Conservation (phyloP, 805 yeast species). For the Metschnikowia bowlesiae region DNA sequence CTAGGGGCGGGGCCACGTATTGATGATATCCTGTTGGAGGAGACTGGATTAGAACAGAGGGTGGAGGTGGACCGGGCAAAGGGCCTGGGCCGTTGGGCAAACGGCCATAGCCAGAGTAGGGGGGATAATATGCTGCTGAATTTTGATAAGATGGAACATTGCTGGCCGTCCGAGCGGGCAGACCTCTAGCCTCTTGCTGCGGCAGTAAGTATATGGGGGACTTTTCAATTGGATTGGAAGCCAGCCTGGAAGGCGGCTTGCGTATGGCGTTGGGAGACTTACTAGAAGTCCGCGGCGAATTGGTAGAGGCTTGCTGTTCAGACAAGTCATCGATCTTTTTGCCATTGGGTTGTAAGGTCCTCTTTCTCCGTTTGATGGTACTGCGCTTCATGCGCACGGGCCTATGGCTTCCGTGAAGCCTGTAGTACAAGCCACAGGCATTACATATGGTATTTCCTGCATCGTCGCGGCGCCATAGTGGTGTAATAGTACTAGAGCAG, state of each 20-base stretch:
- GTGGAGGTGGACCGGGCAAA: constrained; percentile 39
- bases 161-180: not conserved
- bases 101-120: constrained; percentile 32
- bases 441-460: constrained; percentile 81
- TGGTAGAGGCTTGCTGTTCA: not conserved
- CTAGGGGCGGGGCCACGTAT: constrained; percentile 1
- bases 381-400: constrained; percentile 71
- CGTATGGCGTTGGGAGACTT: not conserved
- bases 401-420: constrained; percentile 70
- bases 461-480: constrained; percentile 81
- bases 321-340: not conserved
- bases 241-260: not conserved
- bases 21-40: not conserved
- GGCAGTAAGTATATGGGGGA: not conserved
- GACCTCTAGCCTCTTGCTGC: not conserved
- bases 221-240: not conserved
- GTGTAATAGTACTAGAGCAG: constrained; percentile 82
- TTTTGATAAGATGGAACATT: not conserved
- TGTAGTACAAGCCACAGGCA: constrained; percentile 79
- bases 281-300: not conserved
- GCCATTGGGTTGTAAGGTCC: constrained; percentile 25
- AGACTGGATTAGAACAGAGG: constrained; percentile 1
- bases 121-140: constrained; percentile 24
- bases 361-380: constrained; percentile 70
- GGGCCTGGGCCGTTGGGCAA: constrained; percentile 42